Evolutionary conservation across 805 yeast species (phyloP).

Genomic region (Saccharomycopsis guyanensis): DNA sequence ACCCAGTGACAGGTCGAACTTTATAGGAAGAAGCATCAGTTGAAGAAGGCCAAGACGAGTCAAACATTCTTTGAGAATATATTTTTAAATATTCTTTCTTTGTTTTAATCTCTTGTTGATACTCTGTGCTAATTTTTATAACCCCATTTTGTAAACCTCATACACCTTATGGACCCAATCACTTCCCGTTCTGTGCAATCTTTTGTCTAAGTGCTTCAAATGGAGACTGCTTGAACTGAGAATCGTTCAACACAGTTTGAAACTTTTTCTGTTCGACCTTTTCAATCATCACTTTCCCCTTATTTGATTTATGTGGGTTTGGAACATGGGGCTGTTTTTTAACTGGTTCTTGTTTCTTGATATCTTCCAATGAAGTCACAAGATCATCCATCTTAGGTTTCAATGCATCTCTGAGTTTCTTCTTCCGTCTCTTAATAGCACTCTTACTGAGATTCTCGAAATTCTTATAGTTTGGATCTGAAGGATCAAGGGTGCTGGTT

Average conservation of each 20-base stretch:
- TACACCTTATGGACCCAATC: no score
- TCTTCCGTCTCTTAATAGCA: conserved; percentile 54
- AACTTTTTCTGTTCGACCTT: conserved; percentile 52
- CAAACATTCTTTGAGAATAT: no score
- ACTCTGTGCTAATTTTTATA: no score
- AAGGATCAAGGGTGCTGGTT: conserved; percentile 4
- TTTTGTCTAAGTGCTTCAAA: conserved; percentile 52
- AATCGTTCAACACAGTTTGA: conserved; percentile 46
- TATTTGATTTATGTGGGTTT: conserved; percentile 42
- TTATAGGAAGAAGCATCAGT: no score
- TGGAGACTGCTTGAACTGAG: conserved; percentile 47
- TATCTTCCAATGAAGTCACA: conserved; percentile 41
- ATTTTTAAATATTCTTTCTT: no score
- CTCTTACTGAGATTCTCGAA: conserved; percentile 56
- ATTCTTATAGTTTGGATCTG: conserved; percentile 21
- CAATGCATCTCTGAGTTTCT: conserved; percentile 53
- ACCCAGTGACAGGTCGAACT: no score
- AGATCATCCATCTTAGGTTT: conserved; percentile 64
- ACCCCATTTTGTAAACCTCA: no score
- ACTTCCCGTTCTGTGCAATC: no score
- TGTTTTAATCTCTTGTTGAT: no score
- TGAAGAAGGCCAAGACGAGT: no score
- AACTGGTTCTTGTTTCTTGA: conserved; percentile 24
- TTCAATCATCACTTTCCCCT: conserved; percentile 48
- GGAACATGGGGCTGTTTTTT: conserved; percentile 37